Evolutionary conservation across 1,284 basidiomycete species (phyloP), one percentile per base, ranked within the genome.

Genomic region (Ganoderma boninense): DNA sequence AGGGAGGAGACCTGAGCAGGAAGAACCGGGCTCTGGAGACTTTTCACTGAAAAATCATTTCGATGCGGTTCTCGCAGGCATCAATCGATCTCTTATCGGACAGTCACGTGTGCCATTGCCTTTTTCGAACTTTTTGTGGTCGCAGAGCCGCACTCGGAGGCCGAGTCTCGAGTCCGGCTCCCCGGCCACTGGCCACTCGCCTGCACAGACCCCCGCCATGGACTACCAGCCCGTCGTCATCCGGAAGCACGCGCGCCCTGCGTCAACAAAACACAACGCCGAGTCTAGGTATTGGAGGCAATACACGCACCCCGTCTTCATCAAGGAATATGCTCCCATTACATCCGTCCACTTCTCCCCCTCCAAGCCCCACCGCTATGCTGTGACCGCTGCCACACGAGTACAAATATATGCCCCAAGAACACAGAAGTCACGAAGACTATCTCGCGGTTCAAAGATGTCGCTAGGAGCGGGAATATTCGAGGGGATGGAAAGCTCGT

Each of bases 391-490:
- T 0, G 97, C 96, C 0, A 95, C 97, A 0, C 88, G 97, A 71
- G 92, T 99, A 1, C 95, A 99, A 81, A 95, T 99, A 79, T 99
- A 99, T 82, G 96, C 96, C 20, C 96, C 97, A 43, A 91, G 95
- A 71, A 99, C 97, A 10, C 95, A 97, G 81, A 96, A 97, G 92
- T 98, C 54, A 94, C 93, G 20, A 99, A 99, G 85, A 98, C 96
- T 0, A 97, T 99, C 71, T 94, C 96, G 38, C 86, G 98, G 43
- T 99, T 99, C 85, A 98, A 98, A 81, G 97, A 99, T 79, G 93
- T 97, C 42, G 97, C 97, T 1, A 87, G 97, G 69, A 93, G 94
- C 75, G 97, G 92, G 16, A 88, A 89, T 77, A 96, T 98, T 70
- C 89, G 98, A 66, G 89, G 88, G 65, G 98, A 99, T 81, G 98